Evolutionary conservation across 495 filamentous ascomycete genomes (phyloP), one percentile per base, ranked within the genome.

Genomic region (Penicillium waksmanii): DNA sequence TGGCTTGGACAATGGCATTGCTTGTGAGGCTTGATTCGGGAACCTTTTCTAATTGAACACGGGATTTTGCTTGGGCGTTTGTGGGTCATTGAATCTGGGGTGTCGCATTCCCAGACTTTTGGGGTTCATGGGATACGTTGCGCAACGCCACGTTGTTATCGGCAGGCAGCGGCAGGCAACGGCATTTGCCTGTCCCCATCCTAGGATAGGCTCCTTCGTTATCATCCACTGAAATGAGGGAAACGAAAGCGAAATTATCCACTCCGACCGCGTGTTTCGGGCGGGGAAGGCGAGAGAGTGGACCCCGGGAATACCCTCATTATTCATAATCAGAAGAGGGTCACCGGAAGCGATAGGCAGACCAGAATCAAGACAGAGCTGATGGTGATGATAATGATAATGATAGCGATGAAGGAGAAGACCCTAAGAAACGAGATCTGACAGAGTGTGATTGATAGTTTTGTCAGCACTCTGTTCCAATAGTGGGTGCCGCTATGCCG

Each of bases 1-100:
- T 27, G 46, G 46, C 46, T 44, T 23, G 46, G 18, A 48, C 46
- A 48, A 27, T 25, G 46, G 46, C 46, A 48, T 48, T 48, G 46
- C 46, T 48, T 48, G 21, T 12, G 11, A 48, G n/a, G 46, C 46
- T 48, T 48, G 15, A 27, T 27, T 13, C 9, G 7, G n/a, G 46
- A 27, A 3, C 10, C 9, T 25, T 13, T 12, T 27, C 15, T 23
- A n/a, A 21, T 27, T 48, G 23, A 19, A 48, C 31, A n/a, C 23
- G 46, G 15, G 15, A 0, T 27, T 48, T 9, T 23, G 46, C 46
- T 48, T 48, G 46, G 44, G 44, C 44, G 18, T 25, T 47, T 47
- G 8, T 25, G 2, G 5, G 10, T 23, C 19, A 27, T 48, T 48
- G 18, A 21, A 48, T 48, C 46, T 13, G 46, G 46, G 21, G 46